phyloP scores from a whole-genome alignment of 805 yeast genomes.

The Pichia gijzeniarum region DNA sequence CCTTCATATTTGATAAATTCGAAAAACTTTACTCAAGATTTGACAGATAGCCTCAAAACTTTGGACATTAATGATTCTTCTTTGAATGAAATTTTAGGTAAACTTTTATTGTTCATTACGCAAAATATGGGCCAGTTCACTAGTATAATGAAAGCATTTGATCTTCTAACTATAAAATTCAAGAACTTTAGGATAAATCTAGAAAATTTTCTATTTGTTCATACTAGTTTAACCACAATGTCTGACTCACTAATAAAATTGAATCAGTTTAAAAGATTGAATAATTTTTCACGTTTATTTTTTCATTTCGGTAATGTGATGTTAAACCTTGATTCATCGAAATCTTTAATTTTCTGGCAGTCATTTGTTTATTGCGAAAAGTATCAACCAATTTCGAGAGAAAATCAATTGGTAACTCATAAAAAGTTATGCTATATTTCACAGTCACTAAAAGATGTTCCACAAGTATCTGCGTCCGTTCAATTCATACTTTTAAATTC shows the following conservation, averaged over 20 bases:
- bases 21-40: neutral
- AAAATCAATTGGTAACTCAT: neutral
- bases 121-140: neutral
- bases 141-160: conserved; percentile 13
- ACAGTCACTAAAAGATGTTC: neutral
- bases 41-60: conserved; percentile 8
- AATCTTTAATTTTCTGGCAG: conserved; percentile 19
- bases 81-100: conserved; percentile 5
- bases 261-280: conserved; percentile 32
- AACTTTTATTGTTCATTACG: neutral
- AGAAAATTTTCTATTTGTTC: conserved; percentile 5
- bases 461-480: neutral
- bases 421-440: conserved; percentile 9
- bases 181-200: conserved; percentile 12
- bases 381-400: conserved; percentile 13
- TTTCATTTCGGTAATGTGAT: conserved; percentile 35
- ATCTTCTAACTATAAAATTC: conserved; percentile 17
- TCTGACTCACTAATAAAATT: conserved; percentile 7
- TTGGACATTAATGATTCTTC: neutral
- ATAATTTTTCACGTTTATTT: conserved; percentile 40
- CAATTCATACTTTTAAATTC: conserved; percentile 4
- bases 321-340: conserved; percentile 10
- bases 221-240: conserved; percentile 15
- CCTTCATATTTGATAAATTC: neutral
- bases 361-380: conserved; percentile 31